Conservation (phyloP, 139 green algal genomes). For the Chlorella vulgaris region DNA sequence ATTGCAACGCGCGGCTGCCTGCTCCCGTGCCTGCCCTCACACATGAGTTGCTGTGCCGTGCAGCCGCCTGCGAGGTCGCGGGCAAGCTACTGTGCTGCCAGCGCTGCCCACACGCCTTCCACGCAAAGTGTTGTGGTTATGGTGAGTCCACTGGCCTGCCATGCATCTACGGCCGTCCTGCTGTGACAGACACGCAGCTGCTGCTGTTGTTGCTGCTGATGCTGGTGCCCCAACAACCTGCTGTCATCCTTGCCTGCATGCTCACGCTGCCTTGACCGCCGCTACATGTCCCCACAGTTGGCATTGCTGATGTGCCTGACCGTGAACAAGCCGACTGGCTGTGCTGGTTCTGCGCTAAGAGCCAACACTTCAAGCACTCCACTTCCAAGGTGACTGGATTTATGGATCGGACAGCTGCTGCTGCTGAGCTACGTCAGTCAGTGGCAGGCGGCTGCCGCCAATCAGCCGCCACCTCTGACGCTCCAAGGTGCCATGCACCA, state of each 20-base stretch:
- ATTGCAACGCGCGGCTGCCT: too few relatives aligned
- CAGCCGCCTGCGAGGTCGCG: conserved; percentile 9
- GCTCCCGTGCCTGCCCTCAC: too few relatives aligned
- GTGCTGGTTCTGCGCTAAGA: conserved; percentile 18
- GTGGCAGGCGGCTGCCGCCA: not conserved
- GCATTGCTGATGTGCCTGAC: conserved; percentile 1
- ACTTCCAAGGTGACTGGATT: not conserved
- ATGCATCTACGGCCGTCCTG: not conserved
- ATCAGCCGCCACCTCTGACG: too few relatives aligned
- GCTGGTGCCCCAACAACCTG: too few relatives aligned
- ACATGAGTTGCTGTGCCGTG: too few relatives aligned
- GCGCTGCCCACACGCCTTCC: conserved; percentile 18
- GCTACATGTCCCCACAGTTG: not conserved
- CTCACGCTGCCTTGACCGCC: not conserved
- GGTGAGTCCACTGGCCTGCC: not conserved
- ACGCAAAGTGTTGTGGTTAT: conserved; percentile 16
- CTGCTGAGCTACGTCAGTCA: too few relatives aligned
- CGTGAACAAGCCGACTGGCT: not conserved
- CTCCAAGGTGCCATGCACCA: too few relatives aligned
- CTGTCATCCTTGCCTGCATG: too few relatives aligned
- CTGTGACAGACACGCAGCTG: not conserved
- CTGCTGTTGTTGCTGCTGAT: not conserved
- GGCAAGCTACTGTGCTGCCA: conserved; percentile 6
- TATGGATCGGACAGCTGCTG: too few relatives aligned
- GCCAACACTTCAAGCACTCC: not conserved